Evolutionary conservation across 257 asterid genomes (phyloP).

Genomic region (Solanum ossicruentum): DNA sequence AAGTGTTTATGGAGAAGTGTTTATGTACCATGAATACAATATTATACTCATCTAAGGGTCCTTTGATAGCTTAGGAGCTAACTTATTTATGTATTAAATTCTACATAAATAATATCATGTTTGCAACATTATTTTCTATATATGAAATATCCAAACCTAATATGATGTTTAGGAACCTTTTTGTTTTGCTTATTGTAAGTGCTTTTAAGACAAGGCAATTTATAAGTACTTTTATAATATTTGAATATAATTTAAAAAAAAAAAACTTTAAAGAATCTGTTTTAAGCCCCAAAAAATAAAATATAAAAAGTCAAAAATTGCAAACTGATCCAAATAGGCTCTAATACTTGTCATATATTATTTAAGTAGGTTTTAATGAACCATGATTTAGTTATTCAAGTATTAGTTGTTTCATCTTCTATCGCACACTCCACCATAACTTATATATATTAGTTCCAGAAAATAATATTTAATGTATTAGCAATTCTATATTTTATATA

Average conservation of each 20-base stretch:
- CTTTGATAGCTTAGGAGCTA: not conserved
- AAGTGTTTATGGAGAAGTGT: not conserved
- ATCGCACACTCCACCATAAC: not conserved
- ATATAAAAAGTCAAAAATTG: too few species aligned
- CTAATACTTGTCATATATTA: not conserved
- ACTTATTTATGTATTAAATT: not conserved
- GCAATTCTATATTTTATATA: not conserved
- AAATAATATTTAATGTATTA: not conserved
- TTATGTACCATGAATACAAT: not conserved
- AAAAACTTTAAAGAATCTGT: too few species aligned
- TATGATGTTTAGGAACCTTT: not conserved
- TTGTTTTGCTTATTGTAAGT: too few species aligned
- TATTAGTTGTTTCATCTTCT: not conserved
- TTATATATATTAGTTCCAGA: not conserved
- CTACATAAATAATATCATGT: not conserved
- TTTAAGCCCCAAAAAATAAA: too few species aligned
- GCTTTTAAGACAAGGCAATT: too few species aligned
- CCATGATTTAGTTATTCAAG: not conserved
- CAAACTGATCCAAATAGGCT: too few species aligned
- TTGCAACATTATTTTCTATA: not conserved
- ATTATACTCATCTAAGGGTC: too few species aligned
- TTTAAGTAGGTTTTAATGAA: too few species aligned
- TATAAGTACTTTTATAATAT: too few species aligned
- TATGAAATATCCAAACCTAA: not conserved
- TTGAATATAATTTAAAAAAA: too few species aligned